phyloP scores from a whole-genome alignment of 331 rosid genomes.

The Dryas integrifolia region DNA sequence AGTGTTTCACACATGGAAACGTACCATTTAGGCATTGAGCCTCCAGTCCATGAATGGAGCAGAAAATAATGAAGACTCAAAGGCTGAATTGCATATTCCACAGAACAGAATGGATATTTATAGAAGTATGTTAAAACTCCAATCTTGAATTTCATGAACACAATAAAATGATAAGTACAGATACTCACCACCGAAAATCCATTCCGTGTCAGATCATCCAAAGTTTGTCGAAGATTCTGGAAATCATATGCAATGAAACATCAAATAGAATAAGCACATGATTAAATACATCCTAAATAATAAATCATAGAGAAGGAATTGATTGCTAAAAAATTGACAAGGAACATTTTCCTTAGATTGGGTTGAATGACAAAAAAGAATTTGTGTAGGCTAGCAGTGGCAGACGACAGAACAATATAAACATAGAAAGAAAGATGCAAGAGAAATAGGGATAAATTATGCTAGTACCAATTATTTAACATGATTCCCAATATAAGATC shows the following conservation, averaged over 20 bases:
- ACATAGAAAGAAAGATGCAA: not conserved
- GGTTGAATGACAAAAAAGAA: not conserved
- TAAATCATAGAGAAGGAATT: not conserved
- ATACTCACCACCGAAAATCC: constrained; percentile 87
- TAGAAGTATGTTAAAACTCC: not conserved
- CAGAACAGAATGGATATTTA: constrained; percentile 4
- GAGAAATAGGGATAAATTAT: not conserved
- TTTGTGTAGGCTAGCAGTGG: not conserved
- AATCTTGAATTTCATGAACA: not conserved
- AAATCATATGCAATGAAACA: constrained; percentile 19
- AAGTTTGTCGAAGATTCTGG: constrained; percentile 95
- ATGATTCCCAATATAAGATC: not conserved
- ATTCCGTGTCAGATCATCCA: constrained; percentile 77
- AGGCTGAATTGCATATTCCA: not conserved
- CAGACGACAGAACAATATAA: not conserved
- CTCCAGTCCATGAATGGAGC: not conserved
- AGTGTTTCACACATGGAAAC: not conserved
- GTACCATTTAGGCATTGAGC: not conserved
- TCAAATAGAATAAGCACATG: not conserved
- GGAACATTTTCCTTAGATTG: not conserved
- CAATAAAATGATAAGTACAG: constrained; percentile 9
- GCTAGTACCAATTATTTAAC: not conserved
- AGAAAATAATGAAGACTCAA: not conserved
- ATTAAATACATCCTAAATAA: not conserved
- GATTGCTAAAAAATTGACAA: not conserved